Base-by-base conservation (phyloP, 305 asterid species). In the Galium porrigens region DNA sequence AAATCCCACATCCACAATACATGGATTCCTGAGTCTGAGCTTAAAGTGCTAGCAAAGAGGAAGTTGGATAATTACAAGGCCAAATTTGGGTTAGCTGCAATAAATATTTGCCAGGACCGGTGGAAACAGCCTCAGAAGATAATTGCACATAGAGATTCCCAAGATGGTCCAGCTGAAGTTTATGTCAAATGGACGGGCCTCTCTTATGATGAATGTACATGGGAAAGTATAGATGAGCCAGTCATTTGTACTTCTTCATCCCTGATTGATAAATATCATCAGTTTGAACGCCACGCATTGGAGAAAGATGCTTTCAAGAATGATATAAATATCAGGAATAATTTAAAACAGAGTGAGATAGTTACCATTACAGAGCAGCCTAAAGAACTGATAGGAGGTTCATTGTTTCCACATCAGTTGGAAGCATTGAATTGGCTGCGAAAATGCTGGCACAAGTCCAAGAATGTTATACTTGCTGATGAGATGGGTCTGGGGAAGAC, bases 401-500 rank as follows among this genome's bases (percentile, higher is more conserved):
- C 86, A 17, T 72, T 94, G 72, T 94, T 86, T 78, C 97, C 99
- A 9, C 99, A 94, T 81, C 99, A 94, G 84, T 77, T 94, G 72
- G 99, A 90, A 80, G 99, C 99, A 17, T 74, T 94, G 73, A 94
- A 94, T 80, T 94, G 99, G 99, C 81, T 94, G 80, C 95, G 99
- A 34, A 90, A 81, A 72, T 84, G 97, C 74, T 94, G 99, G 97
- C 81, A 80, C 67, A 90, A 76, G 76, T 84, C 95, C 61, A 86
- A 90, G 81, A 90, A 90, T 63, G 99, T 94, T 69, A 94, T 94
- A 73, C 95, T 94, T 73, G 99, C 99, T 66, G 99, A 94, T 73
- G 99, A 94, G 79, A 94, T 94, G 99, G 99, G 99, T 69, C 94
- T 94, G 63, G 99, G 99, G 57, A 94, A 94, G 77, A 94, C 99